These are phyloP conservation scores for Drosera capensis DNA, from an alignment of 148 eudicot species.

Conservation along the genomic window DNA sequence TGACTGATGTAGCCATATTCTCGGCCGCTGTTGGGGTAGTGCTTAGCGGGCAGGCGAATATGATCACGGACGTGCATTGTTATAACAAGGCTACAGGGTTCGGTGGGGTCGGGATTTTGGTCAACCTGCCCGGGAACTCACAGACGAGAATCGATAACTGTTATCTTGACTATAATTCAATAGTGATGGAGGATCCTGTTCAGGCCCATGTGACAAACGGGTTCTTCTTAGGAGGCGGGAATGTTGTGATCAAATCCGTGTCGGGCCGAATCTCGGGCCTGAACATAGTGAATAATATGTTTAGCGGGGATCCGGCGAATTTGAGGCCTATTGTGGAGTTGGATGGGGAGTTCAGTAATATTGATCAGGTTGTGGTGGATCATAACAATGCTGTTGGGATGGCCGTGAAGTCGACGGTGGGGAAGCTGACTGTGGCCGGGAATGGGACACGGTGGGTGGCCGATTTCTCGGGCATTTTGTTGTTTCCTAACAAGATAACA, in stretches of 20 bases:
- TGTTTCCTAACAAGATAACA: conserved; percentile 54
- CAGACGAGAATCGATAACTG: conserved; percentile 75
- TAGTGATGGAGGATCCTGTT: conserved; percentile 79
- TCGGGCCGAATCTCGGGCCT: conserved; percentile 46
- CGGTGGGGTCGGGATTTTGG: conserved; percentile 68
- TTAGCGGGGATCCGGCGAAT: conserved; percentile 48
- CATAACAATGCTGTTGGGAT: conserved; percentile 57
- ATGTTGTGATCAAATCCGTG: conserved; percentile 39
- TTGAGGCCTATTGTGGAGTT: conserved; percentile 42
- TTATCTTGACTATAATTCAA: conserved; percentile 67
- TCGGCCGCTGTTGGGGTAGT: conserved; percentile 61
- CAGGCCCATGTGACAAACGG: conserved; percentile 47
- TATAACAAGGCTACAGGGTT: conserved; percentile 78
- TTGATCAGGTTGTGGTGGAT: conserved; percentile 52
- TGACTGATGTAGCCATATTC: conserved; percentile 63
- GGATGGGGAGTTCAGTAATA: conserved; percentile 34
- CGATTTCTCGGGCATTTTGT: conserved; percentile 34
- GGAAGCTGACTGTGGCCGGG: conserved; percentile 26
- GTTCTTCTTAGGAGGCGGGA: conserved; percentile 76
- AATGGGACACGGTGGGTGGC: conserved; percentile 47
- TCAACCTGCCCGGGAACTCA: conserved; percentile 54
- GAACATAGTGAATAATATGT: conserved; percentile 67
- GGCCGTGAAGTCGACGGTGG: conserved; percentile 50
- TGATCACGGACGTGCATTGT: conserved; percentile 69
- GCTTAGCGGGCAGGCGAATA: conserved; percentile 62